Percentiles rank a stretch among this genome's conserved stretches.
Evolutionary conservation across 2,329 filamentous ascomycete genomes (phyloP).

Genomic region (Simplicillium aogashimaense): DNA sequence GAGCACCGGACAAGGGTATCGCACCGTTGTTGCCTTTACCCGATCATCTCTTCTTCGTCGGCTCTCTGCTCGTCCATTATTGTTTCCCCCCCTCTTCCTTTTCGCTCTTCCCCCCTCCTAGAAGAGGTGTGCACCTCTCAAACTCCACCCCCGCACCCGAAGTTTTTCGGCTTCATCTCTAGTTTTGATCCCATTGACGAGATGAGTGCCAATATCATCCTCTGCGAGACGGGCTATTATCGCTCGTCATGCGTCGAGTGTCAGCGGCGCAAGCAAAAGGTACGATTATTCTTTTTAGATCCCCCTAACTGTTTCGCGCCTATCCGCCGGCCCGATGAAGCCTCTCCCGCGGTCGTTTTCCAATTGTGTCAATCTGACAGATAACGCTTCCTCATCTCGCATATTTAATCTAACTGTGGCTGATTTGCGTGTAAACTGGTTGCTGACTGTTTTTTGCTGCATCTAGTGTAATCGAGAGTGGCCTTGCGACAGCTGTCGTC

Average conservation of each 20-base stretch:
- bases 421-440: background rate
- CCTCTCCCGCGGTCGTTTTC: background rate
- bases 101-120: too few relatives aligned
- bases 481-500: conserved; percentile 21
- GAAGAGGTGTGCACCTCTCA: too few relatives aligned
- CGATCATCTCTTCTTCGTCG: too few relatives aligned
- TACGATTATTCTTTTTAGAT: conserved; percentile 8
- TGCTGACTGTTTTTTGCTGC: background rate
- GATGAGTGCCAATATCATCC: conserved; percentile 7
- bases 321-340: background rate
- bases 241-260: conserved; percentile 32
- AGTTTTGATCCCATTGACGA: too few relatives aligned
- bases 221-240: conserved; percentile 10
- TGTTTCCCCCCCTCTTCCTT: too few relatives aligned
- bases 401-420: too few relatives aligned
- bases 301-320: background rate
- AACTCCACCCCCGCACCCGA: background rate
- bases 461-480: conserved; percentile 20
- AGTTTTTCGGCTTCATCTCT: background rate
- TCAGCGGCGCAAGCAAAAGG: conserved; percentile 28
- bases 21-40: too few relatives aligned
- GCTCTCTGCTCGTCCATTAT: too few relatives aligned
- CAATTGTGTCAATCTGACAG: too few relatives aligned
- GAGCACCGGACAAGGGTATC: too few relatives aligned
- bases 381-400: too few relatives aligned